Conservation (phyloP, 257 asterid genomes). For the Solanum bukasovii region DNA sequence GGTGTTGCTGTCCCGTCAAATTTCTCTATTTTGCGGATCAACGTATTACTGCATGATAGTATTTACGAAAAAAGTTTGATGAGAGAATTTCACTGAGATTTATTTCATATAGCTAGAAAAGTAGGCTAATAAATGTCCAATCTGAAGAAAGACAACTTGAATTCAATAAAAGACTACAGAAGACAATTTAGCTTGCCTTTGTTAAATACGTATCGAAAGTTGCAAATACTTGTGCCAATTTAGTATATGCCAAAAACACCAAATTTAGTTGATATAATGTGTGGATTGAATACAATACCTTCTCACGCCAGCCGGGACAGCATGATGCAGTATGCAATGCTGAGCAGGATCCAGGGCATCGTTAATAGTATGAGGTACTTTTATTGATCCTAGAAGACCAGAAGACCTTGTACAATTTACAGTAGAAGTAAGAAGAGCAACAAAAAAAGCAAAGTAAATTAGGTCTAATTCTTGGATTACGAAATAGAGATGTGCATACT, state of each 20-base stretch:
- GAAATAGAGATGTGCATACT: neutral
- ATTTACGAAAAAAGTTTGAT: neutral
- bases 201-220: neutral
- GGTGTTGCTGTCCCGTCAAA: slow-evolving; percentile 36
- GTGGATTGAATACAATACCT: slow-evolving; percentile 30
- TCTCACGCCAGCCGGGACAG: slow-evolving; percentile 67
- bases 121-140: neutral
- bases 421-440: neutral
- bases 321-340: slow-evolving; percentile 74
- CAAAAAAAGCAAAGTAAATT: neutral
- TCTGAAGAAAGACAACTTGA: neutral
- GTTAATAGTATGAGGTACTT: slow-evolving; percentile 56
- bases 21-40: slow-evolving; percentile 52
- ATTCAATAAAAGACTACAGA: neutral
- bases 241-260: neutral
- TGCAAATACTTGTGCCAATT: neutral
- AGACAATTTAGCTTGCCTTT: neutral
- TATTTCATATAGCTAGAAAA: neutral
- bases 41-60: slow-evolving; percentile 47
- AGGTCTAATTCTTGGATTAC: neutral
- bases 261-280: neutral
- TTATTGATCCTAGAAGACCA: slow-evolving; percentile 55
- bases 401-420: neutral
- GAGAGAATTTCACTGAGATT: neutral
- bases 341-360: slow-evolving; percentile 75